Evolutionary conservation across 306 rosid genomes (phyloP).

Genomic region (Ormosia semicastrata): DNA sequence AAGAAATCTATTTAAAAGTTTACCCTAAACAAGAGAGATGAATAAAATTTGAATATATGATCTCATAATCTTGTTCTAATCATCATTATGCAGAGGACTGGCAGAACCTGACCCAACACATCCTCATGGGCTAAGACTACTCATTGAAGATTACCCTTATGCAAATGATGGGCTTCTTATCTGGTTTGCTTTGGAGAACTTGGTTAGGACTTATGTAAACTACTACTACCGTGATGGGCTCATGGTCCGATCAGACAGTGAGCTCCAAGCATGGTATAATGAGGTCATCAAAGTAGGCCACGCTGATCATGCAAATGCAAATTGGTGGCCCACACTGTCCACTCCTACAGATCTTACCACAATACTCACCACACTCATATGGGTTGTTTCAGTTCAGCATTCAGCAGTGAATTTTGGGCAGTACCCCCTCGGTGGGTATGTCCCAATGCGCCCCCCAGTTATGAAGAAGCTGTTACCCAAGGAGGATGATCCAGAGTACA

Average conservation of each 20-base stretch:
- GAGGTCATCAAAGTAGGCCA: constrained; percentile 76
- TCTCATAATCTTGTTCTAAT: background rate
- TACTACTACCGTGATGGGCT: constrained; percentile 46
- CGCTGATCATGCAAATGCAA: constrained; percentile 53
- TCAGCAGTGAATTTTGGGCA: constrained; percentile 48
- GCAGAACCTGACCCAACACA: constrained; percentile 72
- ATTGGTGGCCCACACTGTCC: constrained; percentile 66
- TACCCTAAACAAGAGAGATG: background rate
- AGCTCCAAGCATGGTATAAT: constrained; percentile 69
- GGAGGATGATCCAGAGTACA: constrained; percentile 33
- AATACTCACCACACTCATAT: constrained; percentile 34
- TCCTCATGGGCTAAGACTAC: constrained; percentile 69
- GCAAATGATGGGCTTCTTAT: constrained; percentile 76
- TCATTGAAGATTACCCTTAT: constrained; percentile 77
- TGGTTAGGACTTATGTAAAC: constrained; percentile 63
- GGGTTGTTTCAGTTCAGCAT: constrained; percentile 35
- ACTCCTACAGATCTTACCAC: constrained; percentile 24
- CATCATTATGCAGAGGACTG: constrained; percentile 48
- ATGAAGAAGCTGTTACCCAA: constrained; percentile 64
- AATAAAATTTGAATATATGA: background rate
- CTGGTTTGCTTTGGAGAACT: constrained; percentile 67
- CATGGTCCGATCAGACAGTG: constrained; percentile 35
- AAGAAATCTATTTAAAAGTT: background rate
- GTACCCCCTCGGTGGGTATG: constrained; percentile 56
- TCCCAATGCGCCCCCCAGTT: constrained; percentile 76